These are phyloP conservation scores for Camelina laxa DNA, from an alignment of 345 rosid species.

Conservation along the genomic window DNA sequence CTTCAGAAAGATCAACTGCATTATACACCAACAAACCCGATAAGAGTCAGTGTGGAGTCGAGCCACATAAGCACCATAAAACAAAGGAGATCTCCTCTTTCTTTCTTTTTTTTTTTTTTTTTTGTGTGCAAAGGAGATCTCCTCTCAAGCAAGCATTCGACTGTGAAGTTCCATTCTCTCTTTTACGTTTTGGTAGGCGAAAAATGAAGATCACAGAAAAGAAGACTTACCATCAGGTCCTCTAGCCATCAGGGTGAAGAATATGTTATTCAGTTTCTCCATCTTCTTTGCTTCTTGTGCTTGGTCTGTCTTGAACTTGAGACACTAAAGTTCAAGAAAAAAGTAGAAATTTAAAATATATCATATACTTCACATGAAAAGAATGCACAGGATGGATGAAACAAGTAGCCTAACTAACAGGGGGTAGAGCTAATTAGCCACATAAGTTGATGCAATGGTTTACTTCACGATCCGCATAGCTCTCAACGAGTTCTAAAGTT, in stretches of 20 bases:
- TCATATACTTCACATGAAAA: constrained; percentile 1
- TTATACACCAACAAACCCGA: constrained; percentile 7
- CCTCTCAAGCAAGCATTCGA: not conserved
- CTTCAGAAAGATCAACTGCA: constrained; percentile 79
- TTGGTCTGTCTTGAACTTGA: constrained; percentile 98
- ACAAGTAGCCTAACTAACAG: constrained; percentile 1
- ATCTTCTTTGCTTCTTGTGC: constrained; percentile 97
- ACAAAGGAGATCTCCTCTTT: not conserved
- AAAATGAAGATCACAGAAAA: no score
- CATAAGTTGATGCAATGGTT: not conserved
- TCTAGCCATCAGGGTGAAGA: constrained; percentile 90
- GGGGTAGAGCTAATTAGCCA: constrained; percentile 21
- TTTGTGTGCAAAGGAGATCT: no score
- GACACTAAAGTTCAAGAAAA: constrained; percentile 56
- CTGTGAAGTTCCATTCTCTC: not conserved
- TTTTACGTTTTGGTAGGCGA: not conserved
- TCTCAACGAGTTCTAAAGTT: not conserved
- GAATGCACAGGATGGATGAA: not conserved
- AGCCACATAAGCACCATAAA: no score
- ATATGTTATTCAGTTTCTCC: constrained; percentile 95
- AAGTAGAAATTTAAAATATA: not conserved
- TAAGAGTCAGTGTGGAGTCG: no score
- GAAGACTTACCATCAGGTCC: constrained; percentile 78
- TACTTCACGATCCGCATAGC: not conserved
- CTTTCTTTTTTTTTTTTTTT: no score